Evolutionary conservation across 257 asterid species (phyloP).

Genomic region (Solanum clarkiae): DNA sequence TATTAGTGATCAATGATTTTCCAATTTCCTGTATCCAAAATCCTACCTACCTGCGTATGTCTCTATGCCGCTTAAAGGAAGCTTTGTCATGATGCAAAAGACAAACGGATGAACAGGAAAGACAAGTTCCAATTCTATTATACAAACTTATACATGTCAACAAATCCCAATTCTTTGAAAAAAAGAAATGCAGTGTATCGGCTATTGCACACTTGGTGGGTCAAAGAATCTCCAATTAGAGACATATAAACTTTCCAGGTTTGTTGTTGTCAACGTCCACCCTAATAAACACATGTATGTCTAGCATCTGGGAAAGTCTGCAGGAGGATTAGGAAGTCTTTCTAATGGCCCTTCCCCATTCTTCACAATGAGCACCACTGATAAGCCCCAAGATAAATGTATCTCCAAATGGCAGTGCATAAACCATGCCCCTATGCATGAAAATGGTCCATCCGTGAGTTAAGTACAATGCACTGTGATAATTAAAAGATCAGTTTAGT

Average conservation of each 20-base stretch:
- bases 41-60: neutral
- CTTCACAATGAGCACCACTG: slow-evolving; percentile 39
- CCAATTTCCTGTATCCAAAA: neutral
- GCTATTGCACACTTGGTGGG: neutral
- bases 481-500: neutral
- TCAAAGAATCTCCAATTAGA: neutral
- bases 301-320: slow-evolving; percentile 52
- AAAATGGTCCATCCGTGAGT: neutral
- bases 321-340: slow-evolving; percentile 57
- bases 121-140: neutral
- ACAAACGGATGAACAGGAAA: neutral
- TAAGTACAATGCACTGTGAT: neutral
- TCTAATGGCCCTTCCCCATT: slow-evolving; percentile 49
- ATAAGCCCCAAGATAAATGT: slow-evolving; percentile 51
- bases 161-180: neutral
- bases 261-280: slow-evolving; percentile 1
- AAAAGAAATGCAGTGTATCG: neutral
- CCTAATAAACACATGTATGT: neutral
- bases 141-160: neutral
- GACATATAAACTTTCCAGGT: neutral
- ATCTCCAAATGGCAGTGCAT: slow-evolving; percentile 57
- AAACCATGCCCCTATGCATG: slow-evolving; percentile 47
- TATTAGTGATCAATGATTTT: neutral
- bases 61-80: neutral
- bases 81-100: neutral